Percentiles rank a stretch among this genome's conserved stretches.
Conservation (phyloP, 1,284 basidiomycete species). For the Fomitopsis palustris region DNA sequence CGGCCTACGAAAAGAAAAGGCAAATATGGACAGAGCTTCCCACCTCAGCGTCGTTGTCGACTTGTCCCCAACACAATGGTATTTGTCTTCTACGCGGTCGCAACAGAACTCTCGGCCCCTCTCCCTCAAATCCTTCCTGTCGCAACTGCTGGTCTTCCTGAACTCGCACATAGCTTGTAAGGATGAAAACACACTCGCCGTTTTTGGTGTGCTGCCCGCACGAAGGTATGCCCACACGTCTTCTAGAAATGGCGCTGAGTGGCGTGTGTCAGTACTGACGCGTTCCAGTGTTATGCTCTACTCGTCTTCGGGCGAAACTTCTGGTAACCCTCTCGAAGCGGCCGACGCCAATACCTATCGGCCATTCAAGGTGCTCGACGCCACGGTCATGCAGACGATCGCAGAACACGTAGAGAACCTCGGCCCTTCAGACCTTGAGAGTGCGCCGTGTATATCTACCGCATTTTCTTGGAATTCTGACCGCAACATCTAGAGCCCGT, state of each 20-base stretch:
- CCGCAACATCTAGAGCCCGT: constrained; percentile 46
- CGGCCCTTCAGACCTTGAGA: constrained; percentile 45
- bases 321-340: constrained; percentile 34
- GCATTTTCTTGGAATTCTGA: constrained; percentile 9
- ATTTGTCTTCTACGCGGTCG: constrained; percentile 49
- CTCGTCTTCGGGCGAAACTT: constrained; percentile 52
- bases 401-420: constrained; percentile 56
- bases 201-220: constrained; percentile 85
- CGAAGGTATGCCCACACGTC: constrained; percentile 53
- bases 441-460: constrained; percentile 28
- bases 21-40: constrained; percentile 49
- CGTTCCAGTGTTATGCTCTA: constrained; percentile 67
- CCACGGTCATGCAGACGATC: constrained; percentile 62
- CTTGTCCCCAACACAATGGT: constrained; percentile 81
- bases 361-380: constrained; percentile 76
- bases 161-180: constrained; percentile 90
- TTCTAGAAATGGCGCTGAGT: background rate
- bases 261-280: background rate
- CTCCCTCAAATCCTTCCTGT: constrained; percentile 64
- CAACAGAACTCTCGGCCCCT: constrained; percentile 44
- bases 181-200: constrained; percentile 89
- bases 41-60: constrained; percentile 83
- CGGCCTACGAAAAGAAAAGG: background rate
- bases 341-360: constrained; percentile 80
- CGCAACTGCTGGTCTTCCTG: constrained; percentile 84